Evolutionary conservation across 2,329 filamentous ascomycete species (phyloP), one percentile per base, ranked within the genome.

Genomic region (Aspergillus sp.): DNA sequence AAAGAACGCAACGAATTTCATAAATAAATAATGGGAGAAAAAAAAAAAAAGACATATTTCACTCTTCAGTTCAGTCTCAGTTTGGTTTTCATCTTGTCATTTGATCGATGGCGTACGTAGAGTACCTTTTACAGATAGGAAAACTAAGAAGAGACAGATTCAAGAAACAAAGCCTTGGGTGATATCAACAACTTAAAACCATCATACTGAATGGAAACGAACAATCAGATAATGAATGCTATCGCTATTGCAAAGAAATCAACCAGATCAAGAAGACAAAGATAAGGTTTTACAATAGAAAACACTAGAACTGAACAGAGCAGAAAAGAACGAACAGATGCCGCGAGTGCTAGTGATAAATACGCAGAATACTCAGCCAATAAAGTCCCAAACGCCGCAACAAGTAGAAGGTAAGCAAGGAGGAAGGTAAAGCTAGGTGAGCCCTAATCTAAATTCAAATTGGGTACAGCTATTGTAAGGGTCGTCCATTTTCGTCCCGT

Each of bases 31-130:
- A 60, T 14, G 45, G n/a, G n/a, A n/a, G n/a, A n/a, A n/a, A 20
- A 20, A 20, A 54, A 58, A 55, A 39, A 54, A 55, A 53, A 54
- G 45, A 62, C 57, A 58, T 57, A 61, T 60, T 68, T 65, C 57
- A 63, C 60, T 66, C 61, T 64, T 60, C 59, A 57, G 11, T 7
- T 47, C 4, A 16, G 11, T 10, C 16, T 36, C 4, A 16, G 11
- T 14, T 36, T 36, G 32, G 32, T 14, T 29, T 29, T 24, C 3
- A 16, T 20, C 7, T 46, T 36, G 10, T 11, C 16, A 12, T 29
- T 26, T 32, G 9, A 4, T 14, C 2, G 6, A 6, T n/a, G 7
- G 14, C 36, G 22, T 50, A 16, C 20, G 9, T 29, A 36, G 32
- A 36, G 32, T 36, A 36, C 32, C 16, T 3, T 3, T 16, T 36